A percentile compares a stretch with the other conserved stretches of the same genome.
Conservation (phyloP, 164 flowering plant genomes). For the Aristolochia fimbriata region DNA sequence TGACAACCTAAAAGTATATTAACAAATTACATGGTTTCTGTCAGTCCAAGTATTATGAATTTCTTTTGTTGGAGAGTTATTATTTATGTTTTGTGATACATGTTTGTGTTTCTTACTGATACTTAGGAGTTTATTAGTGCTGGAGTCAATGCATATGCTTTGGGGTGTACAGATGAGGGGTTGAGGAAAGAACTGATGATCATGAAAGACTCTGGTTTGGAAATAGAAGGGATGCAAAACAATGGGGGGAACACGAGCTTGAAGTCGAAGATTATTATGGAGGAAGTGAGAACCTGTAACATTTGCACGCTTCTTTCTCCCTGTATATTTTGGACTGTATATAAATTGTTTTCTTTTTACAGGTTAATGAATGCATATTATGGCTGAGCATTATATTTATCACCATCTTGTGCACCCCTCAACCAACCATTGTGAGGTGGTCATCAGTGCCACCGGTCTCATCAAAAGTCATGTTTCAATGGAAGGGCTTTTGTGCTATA, state of each 20-base stretch:
- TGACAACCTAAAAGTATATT: conserved; percentile 76
- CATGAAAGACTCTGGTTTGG: conserved; percentile 67
- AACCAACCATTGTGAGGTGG: conserved; percentile 92
- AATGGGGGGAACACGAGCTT: conserved; percentile 66
- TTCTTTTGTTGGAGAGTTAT: not conserved
- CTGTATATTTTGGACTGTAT: not conserved
- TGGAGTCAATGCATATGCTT: conserved; percentile 92
- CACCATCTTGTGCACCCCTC: conserved; percentile 92
- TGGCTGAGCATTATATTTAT: conserved; percentile 94
- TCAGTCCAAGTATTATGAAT: not conserved
- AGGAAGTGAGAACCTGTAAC: conserved; percentile 39
- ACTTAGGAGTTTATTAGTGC: conserved; percentile 84
- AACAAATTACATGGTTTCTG: conserved; percentile 7
- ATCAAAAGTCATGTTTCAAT: conserved; percentile 44
- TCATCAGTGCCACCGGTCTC: conserved; percentile 80
- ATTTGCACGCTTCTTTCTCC: not conserved
- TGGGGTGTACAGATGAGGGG: conserved; percentile 93
- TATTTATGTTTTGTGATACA: not conserved
- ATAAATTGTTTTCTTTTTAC: conserved; percentile 13
- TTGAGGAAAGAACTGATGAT: conserved; percentile 67
- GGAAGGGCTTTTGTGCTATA: conserved; percentile 94
- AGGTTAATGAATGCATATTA: conserved; percentile 88
- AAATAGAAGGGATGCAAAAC: conserved; percentile 58
- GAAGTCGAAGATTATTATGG: conserved; percentile 57
- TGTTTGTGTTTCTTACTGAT: conserved; percentile 1